A percentile compares a stretch with the other conserved stretches of the same genome.
These are phyloP conservation scores for Agaricus blazei DNA, from an alignment of 768 basidiomycete genomes.

Conservation along the genomic window DNA sequence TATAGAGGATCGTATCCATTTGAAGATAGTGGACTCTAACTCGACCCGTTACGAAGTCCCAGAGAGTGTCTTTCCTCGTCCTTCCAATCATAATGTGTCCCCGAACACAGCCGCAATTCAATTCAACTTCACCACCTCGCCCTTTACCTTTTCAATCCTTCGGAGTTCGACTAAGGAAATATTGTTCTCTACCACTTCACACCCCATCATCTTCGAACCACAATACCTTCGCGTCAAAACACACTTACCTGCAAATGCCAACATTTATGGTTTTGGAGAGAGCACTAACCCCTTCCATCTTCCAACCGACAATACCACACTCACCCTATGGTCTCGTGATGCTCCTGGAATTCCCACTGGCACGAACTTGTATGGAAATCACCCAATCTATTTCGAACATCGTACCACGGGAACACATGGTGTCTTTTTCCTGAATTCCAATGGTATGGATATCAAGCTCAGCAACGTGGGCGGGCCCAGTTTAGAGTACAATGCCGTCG, in stretches of 20 bases:
- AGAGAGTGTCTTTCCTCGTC: slow-evolving; percentile 54
- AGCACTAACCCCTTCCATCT: slow-evolving; percentile 65
- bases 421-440: slow-evolving; percentile 63
- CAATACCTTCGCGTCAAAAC: slow-evolving; percentile 76
- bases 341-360: slow-evolving; percentile 51
- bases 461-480: slow-evolving; percentile 34
- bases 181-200: slow-evolving; percentile 55
- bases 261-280: slow-evolving; percentile 79
- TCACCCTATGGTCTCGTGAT: slow-evolving; percentile 64
- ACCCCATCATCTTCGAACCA: slow-evolving; percentile 68
- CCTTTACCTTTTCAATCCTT: slow-evolving; percentile 57
- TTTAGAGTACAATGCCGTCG: slow-evolving; percentile 74
- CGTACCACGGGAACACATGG: slow-evolving; percentile 62
- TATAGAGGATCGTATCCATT: slow-evolving; percentile 51
- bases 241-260: slow-evolving; percentile 49
- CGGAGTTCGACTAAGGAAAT: slow-evolving; percentile 45
- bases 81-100: slow-evolving; percentile 25
- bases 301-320: slow-evolving; percentile 37
- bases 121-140: slow-evolving; percentile 55
- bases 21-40: slow-evolving; percentile 55
- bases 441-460: slow-evolving; percentile 77
- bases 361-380: slow-evolving; percentile 68
- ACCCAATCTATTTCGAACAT: slow-evolving; percentile 72
- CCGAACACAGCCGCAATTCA: slow-evolving; percentile 37
- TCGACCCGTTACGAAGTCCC: slow-evolving; percentile 59